A percentile compares a stretch with the other conserved stretches of the same genome.
Evolutionary conservation across 2,329 filamentous ascomycete species (phyloP).

Genomic region (Orbilia quercus): DNA sequence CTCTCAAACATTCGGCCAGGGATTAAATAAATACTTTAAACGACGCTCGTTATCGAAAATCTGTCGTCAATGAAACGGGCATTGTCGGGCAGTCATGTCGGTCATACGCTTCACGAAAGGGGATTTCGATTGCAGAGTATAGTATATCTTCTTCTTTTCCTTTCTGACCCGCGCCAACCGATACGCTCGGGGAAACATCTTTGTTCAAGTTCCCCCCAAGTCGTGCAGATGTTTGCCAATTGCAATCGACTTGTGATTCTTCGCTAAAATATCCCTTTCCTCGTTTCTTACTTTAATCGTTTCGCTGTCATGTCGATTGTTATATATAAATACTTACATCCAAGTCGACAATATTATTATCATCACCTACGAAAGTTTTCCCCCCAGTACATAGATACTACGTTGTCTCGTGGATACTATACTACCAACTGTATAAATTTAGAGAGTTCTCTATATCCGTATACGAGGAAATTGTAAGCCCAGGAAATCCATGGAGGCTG

Average conservation of each 20-base stretch:
- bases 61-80: slow-evolving; percentile 23
- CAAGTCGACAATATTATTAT: too few species aligned
- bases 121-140: too few species aligned
- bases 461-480: background rate
- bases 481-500: slow-evolving; percentile 1
- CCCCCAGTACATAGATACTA: too few species aligned
- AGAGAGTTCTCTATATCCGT: too few species aligned
- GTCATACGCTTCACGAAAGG: slow-evolving; percentile 40
- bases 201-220: background rate
- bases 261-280: slow-evolving; percentile 4
- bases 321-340: too few species aligned
- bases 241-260: background rate
- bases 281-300: slow-evolving; percentile 35
- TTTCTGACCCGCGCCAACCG: slow-evolving; percentile 38
- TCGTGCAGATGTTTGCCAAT: background rate
- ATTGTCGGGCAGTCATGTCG: slow-evolving; percentile 39
- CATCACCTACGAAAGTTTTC: too few species aligned
- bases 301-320: slow-evolving; percentile 10
- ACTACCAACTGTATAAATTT: too few species aligned
- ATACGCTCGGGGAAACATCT: slow-evolving; percentile 1
- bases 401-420: too few species aligned
- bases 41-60: background rate
- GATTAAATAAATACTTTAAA: too few species aligned
- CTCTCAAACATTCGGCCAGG: slow-evolving; percentile 10
- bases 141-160: too few species aligned